Base-by-base conservation (phyloP, 208 protist species). In the Trypanosoma melophagium region DNA sequence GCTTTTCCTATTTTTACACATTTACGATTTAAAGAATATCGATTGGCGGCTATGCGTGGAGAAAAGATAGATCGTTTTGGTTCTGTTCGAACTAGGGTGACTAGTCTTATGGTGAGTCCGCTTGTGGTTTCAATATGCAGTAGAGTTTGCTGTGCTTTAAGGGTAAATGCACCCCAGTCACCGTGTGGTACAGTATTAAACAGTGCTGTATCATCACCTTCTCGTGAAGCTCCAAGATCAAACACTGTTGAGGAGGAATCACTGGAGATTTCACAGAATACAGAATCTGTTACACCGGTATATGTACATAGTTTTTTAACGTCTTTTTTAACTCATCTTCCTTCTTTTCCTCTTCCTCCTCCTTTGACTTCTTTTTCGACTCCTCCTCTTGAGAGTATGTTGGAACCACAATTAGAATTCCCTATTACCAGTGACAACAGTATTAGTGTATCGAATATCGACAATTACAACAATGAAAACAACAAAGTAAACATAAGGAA, bases 1-100 rank as follows among this genome's bases (percentile, higher is more conserved):
- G 28, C 57, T 17, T 67, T 67, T 50, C 61, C 61, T n/a, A 25
- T 49, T 8, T 42, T 45, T 45, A 57, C 28, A 59, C 61, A 50
- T 50, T 8, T 67, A 3, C 4, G 38, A 12, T 67, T 25, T 67
- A 40, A 19, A 28, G 61, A 67, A 45, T 47, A 42, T n/a, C 61
- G 61, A 10, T 10, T 17, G 17, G 35, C 35, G 2, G 28, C 41
- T 19, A 14, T 65, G 1, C n/a, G 60, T 17, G 14, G 60, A 5
- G 31, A 44, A 28, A 40, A 44, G 28, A 9, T 47, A 21, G 13
- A 16, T n/a, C 42, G 45, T n/a, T 50, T 44, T 40, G 49, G 35
- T 17, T 38, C 12, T 21, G 53, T 65, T 55, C 49, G 60, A 13
- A 38, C 28, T 12, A 49, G 35, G 24, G 2, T 28, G 21, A n/a